Evolutionary conservation across 371 early-diverging fungal genomes (phyloP).

Genomic region (Rhizomucor miehei): DNA sequence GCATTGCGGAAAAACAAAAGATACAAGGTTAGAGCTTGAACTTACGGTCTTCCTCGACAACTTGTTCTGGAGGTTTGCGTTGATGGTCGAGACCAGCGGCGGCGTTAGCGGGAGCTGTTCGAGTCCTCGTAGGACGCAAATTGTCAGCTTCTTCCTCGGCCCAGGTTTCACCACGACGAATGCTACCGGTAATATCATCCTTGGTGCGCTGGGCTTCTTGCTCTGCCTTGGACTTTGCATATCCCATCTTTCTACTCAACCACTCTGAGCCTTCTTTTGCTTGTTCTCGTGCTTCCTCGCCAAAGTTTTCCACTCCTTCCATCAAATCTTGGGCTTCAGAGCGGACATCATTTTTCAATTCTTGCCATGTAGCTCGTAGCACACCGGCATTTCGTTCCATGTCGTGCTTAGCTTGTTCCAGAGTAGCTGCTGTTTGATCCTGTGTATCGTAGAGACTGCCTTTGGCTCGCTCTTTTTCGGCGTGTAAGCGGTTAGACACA

Average conservation of each 20-base stretch:
- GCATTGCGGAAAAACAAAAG: too few species aligned
- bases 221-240: constrained; percentile 2
- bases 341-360: constrained; percentile 11
- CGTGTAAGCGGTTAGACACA: background rate
- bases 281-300: background rate
- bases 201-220: background rate
- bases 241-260: background rate
- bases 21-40: too few species aligned
- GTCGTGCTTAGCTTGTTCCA: constrained; percentile 3
- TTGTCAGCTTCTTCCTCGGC: constrained; percentile 30
- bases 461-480: constrained; percentile 6
- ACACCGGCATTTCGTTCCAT: constrained; percentile 7
- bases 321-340: background rate
- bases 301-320: constrained; percentile 4
- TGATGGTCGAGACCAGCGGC: too few species aligned
- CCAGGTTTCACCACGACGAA: constrained; percentile 25
- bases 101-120: background rate
- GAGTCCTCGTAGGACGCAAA: constrained; percentile 10
- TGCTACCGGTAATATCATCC: constrained; percentile 3
- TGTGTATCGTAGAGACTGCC: too few species aligned
- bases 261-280: constrained; percentile 17
- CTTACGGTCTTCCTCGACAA: background rate
- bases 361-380: constrained; percentile 8
- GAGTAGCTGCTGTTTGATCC: too few species aligned
- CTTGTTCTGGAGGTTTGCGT: background rate